Base-by-base conservation (phyloP, 139 green algal genomes). In the Chlorella sp. region DNA sequence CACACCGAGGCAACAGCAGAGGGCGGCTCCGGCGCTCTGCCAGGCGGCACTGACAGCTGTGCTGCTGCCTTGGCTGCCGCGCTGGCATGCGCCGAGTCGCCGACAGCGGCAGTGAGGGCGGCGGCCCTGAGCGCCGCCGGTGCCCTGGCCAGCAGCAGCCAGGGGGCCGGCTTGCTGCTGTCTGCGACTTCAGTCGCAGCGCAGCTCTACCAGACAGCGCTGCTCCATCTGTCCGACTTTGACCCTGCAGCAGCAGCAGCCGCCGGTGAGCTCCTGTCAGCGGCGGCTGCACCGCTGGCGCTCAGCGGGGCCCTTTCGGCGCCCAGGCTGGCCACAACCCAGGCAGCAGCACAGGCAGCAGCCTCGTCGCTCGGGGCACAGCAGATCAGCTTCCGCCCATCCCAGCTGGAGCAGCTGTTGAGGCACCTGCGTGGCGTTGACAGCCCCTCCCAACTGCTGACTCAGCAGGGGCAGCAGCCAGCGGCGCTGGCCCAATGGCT, bases 221-320 rank as follows among this genome's bases (percentile, higher is more conserved):
- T 94, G 36, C 16, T 86, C 36, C 71, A 90, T 30, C 16, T 91
- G 0, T 68, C 68, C 4, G 84, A 88, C 68, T 9, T 86, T 64
- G 88, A 60, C 24, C 71, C 89, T 19, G 48, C 87, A 22, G 91
- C 91, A 32, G 39, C 84, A n/a, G 37, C 37, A 21, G 61, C 84
- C 3, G 87, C 73, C 5, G 53, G 64, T 30, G 57, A 92, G 53
- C 60, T 86, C 28, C 64, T 92, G 18, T 53, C 57, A 1, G 39
- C 84, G 21, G 80, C 92, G 9, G 84, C 79, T 3, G 53, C 61
- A 30, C 19, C 73, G 37, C 18, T 78, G 18, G 66, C 80, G 53
- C 22, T 85, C 22, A 15, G 77, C 39, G 26, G 69, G 24, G 40
- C 12, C 73, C 32, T 12, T 12, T 71, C 11, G 40, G 48, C 61